Evolutionary conservation across 768 basidiomycete species (phyloP), one percentile per base, ranked within the genome.

Genomic region (Paxillus involutus): DNA sequence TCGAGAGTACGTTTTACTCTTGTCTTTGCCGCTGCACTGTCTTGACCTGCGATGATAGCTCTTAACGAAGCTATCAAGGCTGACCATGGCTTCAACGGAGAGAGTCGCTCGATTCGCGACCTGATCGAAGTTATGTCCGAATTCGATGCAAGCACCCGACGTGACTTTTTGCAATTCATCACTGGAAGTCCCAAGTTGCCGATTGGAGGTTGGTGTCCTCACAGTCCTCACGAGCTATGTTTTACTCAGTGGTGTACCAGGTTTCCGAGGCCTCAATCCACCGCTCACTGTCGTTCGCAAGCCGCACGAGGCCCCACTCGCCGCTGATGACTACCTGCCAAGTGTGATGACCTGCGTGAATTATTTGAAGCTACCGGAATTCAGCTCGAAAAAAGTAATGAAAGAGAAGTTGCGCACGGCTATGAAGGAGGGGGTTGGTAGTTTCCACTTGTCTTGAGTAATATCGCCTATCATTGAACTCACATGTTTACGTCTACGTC

Each of bases 311-410:
- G 79, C 89, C 7, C 90, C 94, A 11, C 78, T 97, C 53, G 84
- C 83, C 6, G 91, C 96, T 7, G 94, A 98, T 67, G 92, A 97
- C 65, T 95, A 97, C 67, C 78, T 98, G 29, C 95, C 95, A 0
- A 95, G 92, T 63, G 95, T 98, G 30, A 98, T 98, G 97, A 98
- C 97, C 4, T 99, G 97, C 71, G 95, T 94, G 56, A 94, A 94
- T 72, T 96, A 94, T 67, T 75, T 99, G 65, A 99, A 99, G 71
- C 77, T 98, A 59, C 96, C 96, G 0, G 94, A 98, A 65, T 98
- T 98, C 70, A 92, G 90, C 52, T 86, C 88, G 26, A 94, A 90
- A 71, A 80, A 77, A 35, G 84, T 91, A 37, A 88, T 98, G 85
- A 79, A 76, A 63, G 85, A 91, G 69, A 96, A 94, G 68, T 71